Conservation (phyloP, 257 asterid species). For the Linderniella brevidens region DNA sequence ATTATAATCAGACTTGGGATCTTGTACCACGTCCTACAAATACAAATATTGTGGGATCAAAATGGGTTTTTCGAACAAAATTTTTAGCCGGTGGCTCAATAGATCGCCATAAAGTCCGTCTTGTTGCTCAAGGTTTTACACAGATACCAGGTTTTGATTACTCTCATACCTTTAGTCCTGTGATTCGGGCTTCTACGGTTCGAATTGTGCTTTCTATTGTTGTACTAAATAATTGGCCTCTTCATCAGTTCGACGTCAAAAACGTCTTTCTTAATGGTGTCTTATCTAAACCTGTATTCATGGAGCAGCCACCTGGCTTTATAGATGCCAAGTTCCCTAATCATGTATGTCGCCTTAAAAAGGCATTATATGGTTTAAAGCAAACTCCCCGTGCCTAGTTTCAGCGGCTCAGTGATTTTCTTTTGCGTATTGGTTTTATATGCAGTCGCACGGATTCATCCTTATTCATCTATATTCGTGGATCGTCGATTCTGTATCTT, state of each 20-base stretch:
- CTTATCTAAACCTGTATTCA: background rate
- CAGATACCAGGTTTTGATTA: slow-evolving; percentile 1
- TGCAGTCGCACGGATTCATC: background rate
- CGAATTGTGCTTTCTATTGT: background rate
- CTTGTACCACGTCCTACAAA: slow-evolving; percentile 4
- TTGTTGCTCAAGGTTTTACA: slow-evolving; percentile 4
- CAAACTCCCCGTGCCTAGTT: background rate
- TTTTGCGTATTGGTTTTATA: background rate
- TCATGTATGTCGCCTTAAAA: background rate
- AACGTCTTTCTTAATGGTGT: background rate
- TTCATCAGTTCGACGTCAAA: background rate
- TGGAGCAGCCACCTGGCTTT: background rate
- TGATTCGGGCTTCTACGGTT: background rate
- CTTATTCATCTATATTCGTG: background rate
- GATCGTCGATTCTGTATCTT: background rate
- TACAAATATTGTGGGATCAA: slow-evolving; percentile 8
- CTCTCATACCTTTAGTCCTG: slow-evolving; percentile 5
- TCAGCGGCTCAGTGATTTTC: background rate
- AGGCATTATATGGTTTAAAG: background rate
- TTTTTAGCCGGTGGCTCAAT: slow-evolving; percentile 1
- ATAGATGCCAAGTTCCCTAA: background rate
- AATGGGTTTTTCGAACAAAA: slow-evolving; percentile 8
- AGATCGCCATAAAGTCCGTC: background rate
- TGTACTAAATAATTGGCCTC: background rate
- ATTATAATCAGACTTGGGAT: background rate